A percentile compares a stretch with the other conserved stretches of the same genome.
These are phyloP conservation scores for Lasiodiplodia sp. DNA, from an alignment of 2,329 filamentous ascomycete genomes.

Conservation along the genomic window DNA sequence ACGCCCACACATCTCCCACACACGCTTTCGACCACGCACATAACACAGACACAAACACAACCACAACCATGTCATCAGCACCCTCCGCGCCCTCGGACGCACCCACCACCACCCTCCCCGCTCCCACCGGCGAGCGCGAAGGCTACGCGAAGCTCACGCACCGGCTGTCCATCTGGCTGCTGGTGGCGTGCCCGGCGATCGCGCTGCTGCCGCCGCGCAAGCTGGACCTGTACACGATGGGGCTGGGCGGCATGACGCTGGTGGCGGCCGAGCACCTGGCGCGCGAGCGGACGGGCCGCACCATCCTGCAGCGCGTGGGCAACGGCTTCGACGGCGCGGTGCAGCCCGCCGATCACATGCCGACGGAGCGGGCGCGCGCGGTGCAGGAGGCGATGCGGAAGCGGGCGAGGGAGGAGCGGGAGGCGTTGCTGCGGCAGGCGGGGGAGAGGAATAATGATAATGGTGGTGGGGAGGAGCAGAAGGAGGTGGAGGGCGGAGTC, in stretches of 20 bases:
- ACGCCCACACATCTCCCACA: neutral
- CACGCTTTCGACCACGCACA: neutral
- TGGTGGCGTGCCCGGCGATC: conserved; percentile 63
- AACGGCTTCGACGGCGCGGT: conserved; percentile 25
- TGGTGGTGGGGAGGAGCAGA: conserved; percentile 21
- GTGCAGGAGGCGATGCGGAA: conserved; percentile 44
- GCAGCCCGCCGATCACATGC: conserved; percentile 36
- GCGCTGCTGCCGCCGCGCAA: conserved; percentile 67
- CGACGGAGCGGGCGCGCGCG: conserved; percentile 48
- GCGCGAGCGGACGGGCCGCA: conserved; percentile 49
- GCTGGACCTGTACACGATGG: conserved; percentile 67
- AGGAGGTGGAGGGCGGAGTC: conserved; percentile 36
- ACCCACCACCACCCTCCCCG: neutral
- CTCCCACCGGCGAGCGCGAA: conserved; percentile 24
- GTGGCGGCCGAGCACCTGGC: conserved; percentile 59
- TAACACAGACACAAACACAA: neutral
- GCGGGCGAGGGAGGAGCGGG: conserved; percentile 43
- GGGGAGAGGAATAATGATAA: conserved; percentile 32
- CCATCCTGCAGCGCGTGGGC: conserved; percentile 45
- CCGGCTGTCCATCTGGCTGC: conserved; percentile 56
- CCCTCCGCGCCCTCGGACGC: conserved; percentile 1
- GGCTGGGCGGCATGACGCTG: conserved; percentile 57
- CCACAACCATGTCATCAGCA: conserved; percentile 5
- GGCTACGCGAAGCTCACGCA: conserved; percentile 46
- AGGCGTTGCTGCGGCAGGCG: conserved; percentile 42